Evolutionary conservation across 2,329 filamentous ascomycete genomes (phyloP).

Genomic region (Colletotrichum australisinense): DNA sequence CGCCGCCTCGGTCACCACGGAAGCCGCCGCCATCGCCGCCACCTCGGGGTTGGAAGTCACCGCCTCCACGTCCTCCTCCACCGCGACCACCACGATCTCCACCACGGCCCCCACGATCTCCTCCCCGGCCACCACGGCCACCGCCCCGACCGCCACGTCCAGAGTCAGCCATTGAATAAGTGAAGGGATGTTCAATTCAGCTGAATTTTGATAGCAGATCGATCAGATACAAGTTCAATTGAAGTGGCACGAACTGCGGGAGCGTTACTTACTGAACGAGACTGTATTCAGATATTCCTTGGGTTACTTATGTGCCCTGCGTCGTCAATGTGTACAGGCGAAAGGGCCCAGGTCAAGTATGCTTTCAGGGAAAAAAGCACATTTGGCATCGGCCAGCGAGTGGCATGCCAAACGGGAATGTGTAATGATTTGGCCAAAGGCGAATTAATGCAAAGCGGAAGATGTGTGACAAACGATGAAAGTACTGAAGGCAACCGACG

Average conservation of each 20-base stretch:
- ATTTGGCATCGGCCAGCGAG: not conserved
- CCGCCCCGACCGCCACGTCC: conserved; percentile 23
- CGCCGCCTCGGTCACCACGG: conserved; percentile 32
- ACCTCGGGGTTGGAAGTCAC: conserved; percentile 21
- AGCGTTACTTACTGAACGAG: not conserved
- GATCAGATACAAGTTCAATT: not conserved
- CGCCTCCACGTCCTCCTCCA: conserved; percentile 8
- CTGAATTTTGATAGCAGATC: not conserved
- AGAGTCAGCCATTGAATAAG: conserved; percentile 21
- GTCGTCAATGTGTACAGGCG: not conserved
- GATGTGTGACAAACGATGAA: not conserved
- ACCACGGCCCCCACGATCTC: conserved; percentile 4
- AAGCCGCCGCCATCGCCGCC: conserved; percentile 37
- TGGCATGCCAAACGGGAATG: not conserved
- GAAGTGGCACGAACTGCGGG: not conserved
- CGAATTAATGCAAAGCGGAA: not conserved
- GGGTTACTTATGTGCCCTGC: too few species aligned
- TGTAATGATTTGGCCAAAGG: not conserved
- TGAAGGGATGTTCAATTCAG: not conserved
- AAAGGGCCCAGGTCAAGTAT: not conserved
- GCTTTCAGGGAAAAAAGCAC: not conserved
- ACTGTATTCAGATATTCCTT: not conserved
- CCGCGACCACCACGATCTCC: conserved; percentile 18
- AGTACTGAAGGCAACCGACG: not conserved
- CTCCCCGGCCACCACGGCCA: conserved; percentile 37